Conservation (phyloP, 192 early-diverging fungal species). For the Umbelopsis sp. region DNA sequence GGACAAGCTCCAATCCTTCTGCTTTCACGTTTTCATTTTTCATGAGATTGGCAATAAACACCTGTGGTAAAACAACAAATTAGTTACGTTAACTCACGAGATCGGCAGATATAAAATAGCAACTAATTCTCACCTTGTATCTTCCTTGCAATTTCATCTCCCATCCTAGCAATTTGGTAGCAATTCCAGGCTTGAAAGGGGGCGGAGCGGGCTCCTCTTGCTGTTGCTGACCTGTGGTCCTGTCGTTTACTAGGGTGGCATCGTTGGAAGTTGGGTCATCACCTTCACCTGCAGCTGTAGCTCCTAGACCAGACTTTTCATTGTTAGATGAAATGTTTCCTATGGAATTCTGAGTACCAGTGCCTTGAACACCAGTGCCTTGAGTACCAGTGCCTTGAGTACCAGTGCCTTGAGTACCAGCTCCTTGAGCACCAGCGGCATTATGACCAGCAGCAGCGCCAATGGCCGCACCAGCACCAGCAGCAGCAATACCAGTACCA, state of each 20-base stretch:
- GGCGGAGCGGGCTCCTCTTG: no score
- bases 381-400: background rate
- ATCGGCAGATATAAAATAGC: background rate
- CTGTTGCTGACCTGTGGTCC: no score
- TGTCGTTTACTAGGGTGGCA: background rate
- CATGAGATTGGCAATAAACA: background rate
- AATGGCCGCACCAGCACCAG: background rate
- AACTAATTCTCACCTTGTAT: background rate
- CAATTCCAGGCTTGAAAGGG: background rate
- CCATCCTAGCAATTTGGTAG: background rate
- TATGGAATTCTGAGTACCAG: background rate
- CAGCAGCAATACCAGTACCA: background rate
- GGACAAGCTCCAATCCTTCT: background rate
- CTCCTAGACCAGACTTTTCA: background rate
- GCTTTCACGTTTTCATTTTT: background rate
- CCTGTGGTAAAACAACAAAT: background rate
- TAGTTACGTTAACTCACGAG: background rate
- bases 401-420: no score
- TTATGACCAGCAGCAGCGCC: background rate
- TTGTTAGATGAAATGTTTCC: no score
- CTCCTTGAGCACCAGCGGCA: no score
- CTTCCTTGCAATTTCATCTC: constrained; percentile 3
- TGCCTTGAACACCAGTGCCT: background rate
- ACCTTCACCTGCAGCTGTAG: background rate
- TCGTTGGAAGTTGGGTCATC: background rate